Conservation (phyloP, 164 flowering plant species). For the Stephania yunnanensis region DNA sequence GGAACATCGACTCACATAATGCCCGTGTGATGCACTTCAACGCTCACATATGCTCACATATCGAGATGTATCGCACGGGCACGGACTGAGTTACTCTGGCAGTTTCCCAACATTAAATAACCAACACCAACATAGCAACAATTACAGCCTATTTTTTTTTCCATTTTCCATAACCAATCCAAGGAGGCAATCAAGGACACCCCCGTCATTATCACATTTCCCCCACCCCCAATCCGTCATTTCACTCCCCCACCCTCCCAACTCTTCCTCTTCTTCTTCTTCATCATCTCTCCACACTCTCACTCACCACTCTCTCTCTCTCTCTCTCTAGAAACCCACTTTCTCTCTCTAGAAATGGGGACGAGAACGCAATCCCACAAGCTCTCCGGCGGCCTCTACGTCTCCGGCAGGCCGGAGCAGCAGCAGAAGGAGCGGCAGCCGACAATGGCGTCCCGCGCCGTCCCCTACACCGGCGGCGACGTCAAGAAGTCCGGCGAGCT, state of each 20-base stretch:
- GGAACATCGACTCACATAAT: no score
- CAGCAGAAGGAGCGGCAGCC: constrained; percentile 51
- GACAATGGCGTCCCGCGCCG: constrained; percentile 53
- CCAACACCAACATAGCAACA: no score
- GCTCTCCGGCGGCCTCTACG: constrained; percentile 61
- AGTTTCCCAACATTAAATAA: no score
- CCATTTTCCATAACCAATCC: no score
- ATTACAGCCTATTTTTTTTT: no score
- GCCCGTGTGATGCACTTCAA: no score
- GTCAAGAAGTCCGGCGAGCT: constrained; percentile 82
- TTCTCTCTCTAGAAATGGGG: constrained; percentile 35
- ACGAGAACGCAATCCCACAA: constrained; percentile 63
- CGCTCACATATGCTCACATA: no score
- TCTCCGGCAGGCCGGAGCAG: constrained; percentile 66
- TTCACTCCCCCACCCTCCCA: background rate
- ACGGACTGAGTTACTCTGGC: no score
- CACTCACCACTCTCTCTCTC: constrained; percentile 4
- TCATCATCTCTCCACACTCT: background rate
- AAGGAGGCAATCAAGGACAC: background rate
- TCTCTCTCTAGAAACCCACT: background rate
- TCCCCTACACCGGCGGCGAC: constrained; percentile 82
- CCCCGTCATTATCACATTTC: background rate
- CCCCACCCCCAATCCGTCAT: background rate
- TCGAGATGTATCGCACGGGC: no score
- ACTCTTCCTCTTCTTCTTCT: background rate